phyloP scores from a whole-genome alignment of 441 rosid genomes.

The Pelargonium myrrhifolium region DNA sequence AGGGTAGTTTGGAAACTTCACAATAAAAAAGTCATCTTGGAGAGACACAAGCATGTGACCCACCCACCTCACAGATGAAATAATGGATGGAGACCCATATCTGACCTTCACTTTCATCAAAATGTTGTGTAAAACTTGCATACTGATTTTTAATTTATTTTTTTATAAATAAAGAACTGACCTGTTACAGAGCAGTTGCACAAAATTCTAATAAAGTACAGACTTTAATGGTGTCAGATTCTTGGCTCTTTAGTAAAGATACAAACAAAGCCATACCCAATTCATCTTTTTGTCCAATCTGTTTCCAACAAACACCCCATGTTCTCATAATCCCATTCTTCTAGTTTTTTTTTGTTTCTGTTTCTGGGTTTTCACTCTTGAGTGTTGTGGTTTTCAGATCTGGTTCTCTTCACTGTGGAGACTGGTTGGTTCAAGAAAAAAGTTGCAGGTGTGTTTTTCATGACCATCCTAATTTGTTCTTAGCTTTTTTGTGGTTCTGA shows the following conservation, averaged over 20 bases:
- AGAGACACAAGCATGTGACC: conserved; percentile 1
- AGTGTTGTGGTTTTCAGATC: conserved; percentile 5
- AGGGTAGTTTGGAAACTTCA: not conserved
- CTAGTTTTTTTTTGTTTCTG: no score
- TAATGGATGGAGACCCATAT: not conserved
- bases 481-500: conserved; percentile 17
- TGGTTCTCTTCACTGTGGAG: conserved; percentile 14
- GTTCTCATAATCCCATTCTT: conserved; percentile 31
- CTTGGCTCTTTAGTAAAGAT: conserved; percentile 17
- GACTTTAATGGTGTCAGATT: conserved; percentile 19
- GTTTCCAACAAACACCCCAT: conserved; percentile 45
- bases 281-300: conserved; percentile 32
- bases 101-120: not conserved
- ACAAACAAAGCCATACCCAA: conserved; percentile 6
- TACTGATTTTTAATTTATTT: not conserved
- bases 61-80: not conserved
- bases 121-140: not conserved
- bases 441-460: conserved; percentile 23
- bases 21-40: not conserved
- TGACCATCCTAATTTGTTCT: not conserved
- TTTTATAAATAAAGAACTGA: not conserved
- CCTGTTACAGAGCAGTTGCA: not conserved
- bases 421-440: conserved; percentile 10
- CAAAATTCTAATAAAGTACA: conserved; percentile 4
- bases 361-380: not conserved